phyloP scores from a whole-genome alignment of 345 rosid genomes.

The Pelargonium nanum region DNA sequence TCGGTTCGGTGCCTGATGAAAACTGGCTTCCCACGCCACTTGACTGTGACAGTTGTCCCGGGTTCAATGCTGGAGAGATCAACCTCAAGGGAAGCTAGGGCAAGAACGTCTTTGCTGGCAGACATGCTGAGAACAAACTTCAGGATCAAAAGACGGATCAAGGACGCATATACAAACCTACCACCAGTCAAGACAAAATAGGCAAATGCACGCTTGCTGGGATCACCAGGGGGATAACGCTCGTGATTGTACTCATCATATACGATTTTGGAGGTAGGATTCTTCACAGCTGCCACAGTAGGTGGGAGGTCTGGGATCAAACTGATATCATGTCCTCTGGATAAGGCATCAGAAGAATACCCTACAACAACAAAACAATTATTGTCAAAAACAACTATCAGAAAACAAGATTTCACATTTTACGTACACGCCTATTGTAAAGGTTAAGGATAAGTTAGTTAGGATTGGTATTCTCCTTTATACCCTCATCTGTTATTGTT shows the following conservation, averaged over 20 bases:
- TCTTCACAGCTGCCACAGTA: slow-evolving; percentile 66
- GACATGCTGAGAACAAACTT: slow-evolving; percentile 90
- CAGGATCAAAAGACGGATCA: slow-evolving; percentile 70
- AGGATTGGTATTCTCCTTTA: too few species aligned
- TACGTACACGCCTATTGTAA: too few species aligned
- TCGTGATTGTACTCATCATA: slow-evolving; percentile 79
- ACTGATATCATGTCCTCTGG: slow-evolving; percentile 27
- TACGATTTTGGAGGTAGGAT: slow-evolving; percentile 68
- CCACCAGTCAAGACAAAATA: slow-evolving; percentile 86
- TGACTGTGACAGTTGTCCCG: slow-evolving; percentile 77
- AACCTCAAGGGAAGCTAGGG: slow-evolving; percentile 86
- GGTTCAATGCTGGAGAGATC: slow-evolving; percentile 85
- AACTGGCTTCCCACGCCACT: slow-evolving; percentile 98
- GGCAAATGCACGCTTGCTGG: slow-evolving; percentile 94
- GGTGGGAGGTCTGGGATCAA: slow-evolving; percentile 32
- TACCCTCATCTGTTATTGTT: too few species aligned
- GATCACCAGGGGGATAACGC: slow-evolving; percentile 88
- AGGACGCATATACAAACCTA: slow-evolving; percentile 76
- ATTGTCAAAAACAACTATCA: not conserved
- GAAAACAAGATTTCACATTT: too few species aligned
- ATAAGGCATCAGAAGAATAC: slow-evolving; percentile 40
- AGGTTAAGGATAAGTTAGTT: too few species aligned
- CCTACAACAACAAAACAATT: slow-evolving; percentile 29
- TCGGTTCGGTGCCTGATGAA: slow-evolving; percentile 89
- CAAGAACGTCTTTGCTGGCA: slow-evolving; percentile 93